phyloP scores from a whole-genome alignment of 768 basidiomycete species.

The Lactarius trivialis region DNA sequence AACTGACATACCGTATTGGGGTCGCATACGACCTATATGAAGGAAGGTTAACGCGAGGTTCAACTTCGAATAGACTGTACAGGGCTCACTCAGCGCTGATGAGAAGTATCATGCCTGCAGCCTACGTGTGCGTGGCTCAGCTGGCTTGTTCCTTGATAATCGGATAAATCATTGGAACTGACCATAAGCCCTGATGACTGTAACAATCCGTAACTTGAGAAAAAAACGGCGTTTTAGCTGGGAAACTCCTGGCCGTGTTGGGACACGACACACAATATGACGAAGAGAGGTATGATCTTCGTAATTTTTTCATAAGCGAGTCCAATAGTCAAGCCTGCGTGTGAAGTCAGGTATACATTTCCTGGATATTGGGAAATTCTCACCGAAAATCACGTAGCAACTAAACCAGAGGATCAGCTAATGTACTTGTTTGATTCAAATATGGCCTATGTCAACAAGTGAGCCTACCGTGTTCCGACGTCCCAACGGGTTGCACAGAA shows the following conservation, averaged over 20 bases:
- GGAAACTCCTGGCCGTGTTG: background rate
- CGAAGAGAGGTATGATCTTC: conserved; percentile 55
- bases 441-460: too few relatives aligned
- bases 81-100: conserved; percentile 55
- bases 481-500: conserved; percentile 48
- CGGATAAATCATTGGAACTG: conserved; percentile 28
- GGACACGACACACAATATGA: conserved; percentile 49
- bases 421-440: background rate
- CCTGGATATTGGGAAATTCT: conserved; percentile 16
- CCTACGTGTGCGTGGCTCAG: conserved; percentile 31
- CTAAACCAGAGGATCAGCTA: conserved; percentile 65
- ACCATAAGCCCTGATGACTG: conserved; percentile 35
- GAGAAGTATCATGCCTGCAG: conserved; percentile 64
- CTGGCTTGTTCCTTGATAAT: conserved; percentile 24
- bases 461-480: conserved; percentile 48
- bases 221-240: background rate
- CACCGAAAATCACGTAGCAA: conserved; percentile 60
- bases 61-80: background rate
- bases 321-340: conserved; percentile 51
- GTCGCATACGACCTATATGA: conserved; percentile 52
- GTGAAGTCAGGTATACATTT: background rate
- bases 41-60: background rate
- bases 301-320: conserved; percentile 56
- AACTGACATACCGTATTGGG: conserved; percentile 45
- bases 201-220: conserved; percentile 58